These are phyloP conservation scores for Sextonia rubra DNA, from an alignment of 164 flowering plant species.

Conservation along the genomic window DNA sequence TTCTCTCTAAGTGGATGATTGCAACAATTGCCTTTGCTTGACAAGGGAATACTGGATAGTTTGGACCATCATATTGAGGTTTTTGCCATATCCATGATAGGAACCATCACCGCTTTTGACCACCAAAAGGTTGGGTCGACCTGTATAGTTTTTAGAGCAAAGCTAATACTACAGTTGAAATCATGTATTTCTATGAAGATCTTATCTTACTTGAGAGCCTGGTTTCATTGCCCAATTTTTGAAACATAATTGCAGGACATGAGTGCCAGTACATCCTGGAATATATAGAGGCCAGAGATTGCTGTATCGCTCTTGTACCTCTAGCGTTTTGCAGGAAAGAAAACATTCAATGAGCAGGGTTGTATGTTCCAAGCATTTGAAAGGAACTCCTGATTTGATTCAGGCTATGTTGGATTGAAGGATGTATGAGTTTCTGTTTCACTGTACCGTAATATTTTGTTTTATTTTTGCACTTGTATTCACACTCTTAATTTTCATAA, in stretches of 20 bases:
- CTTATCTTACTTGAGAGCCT: not conserved
- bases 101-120: no score
- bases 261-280: slow-evolving; percentile 98
- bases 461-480: not conserved
- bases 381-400: slow-evolving; percentile 79
- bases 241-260: slow-evolving; percentile 57
- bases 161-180: not conserved
- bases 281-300: slow-evolving; percentile 96
- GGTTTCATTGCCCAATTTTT: not conserved
- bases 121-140: not conserved
- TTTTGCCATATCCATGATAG: no score
- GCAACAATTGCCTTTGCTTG: no score
- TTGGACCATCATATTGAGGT: not conserved
- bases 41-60: no score
- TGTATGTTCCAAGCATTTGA: slow-evolving; percentile 99
- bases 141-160: not conserved
- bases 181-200: not conserved
- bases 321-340: slow-evolving; percentile 94
- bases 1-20: no score
- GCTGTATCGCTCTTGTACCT: slow-evolving; percentile 94
- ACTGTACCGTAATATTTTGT: not conserved
- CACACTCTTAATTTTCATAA: no score
- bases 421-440: slow-evolving; percentile 59
- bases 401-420: slow-evolving; percentile 95
- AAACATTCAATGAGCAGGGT: slow-evolving; percentile 98